Base-by-base conservation (phyloP, 768 basidiomycete species). In the Boletellus ananiceps region DNA sequence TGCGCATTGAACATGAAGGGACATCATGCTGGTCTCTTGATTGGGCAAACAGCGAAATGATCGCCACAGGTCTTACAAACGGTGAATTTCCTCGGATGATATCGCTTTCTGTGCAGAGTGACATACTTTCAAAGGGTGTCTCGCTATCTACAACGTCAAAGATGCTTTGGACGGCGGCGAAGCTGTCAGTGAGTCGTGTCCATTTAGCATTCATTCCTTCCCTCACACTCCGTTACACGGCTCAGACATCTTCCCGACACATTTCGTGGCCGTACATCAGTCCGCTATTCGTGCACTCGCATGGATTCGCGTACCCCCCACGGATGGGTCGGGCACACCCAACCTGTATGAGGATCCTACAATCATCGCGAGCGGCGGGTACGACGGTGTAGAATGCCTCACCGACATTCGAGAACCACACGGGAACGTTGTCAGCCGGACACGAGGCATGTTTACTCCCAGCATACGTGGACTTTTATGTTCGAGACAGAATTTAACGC, bases 21-120 rank as follows among this genome's bases (percentile, higher is more conserved):
- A 78, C 88, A 0, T 71, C 75, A n/a, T 86, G 84, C 61, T 86
- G 81, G 78, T 77, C 81, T 14, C 74, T 96, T 46, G 93, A 96
- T 57, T 97, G 93, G 93, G 88, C 83, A 0, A 92, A 90, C 54
- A 89, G 90, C 54, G 84, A 87, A 49, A 58, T 83, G 11, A 66
- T 99, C 7, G 92, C 90, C 0, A 80, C 87, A 12, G 94, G 93
- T 0, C 84, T 84, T 23, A 84, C 88, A 2, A 88, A 90, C 56
- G 94, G 95, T 92, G 19, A 46, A 44, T 32, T 16, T 8, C 7
- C 2, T 3, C 8, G 11, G 12, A n/a, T 11, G 34, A 12, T 11
- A 1, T 15, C 4, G 5, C 25, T 36, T n/a, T 0, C 2, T 18
- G 6, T 14, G 2, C 14, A 8, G 6, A 29, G 5, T 52, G 19